These are phyloP conservation scores for Termitomyces titanicus DNA, from an alignment of 768 basidiomycete genomes.

Conservation along the genomic window DNA sequence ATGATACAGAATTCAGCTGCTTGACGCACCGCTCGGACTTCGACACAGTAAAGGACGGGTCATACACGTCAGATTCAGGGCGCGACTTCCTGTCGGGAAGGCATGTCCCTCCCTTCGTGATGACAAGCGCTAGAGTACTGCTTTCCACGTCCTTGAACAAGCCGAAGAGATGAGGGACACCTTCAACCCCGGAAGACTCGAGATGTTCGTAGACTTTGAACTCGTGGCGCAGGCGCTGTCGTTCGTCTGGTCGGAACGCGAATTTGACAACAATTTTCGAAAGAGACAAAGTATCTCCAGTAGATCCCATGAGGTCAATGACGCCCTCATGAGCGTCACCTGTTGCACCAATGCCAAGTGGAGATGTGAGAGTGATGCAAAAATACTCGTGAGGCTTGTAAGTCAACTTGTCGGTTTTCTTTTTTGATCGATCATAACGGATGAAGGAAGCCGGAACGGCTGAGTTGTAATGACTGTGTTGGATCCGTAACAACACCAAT, in stretches of 20 bases:
- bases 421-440: too few species aligned
- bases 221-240: slow-evolving; percentile 13
- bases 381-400: background rate
- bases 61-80: background rate
- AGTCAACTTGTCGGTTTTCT: background rate
- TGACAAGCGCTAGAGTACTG: slow-evolving; percentile 10
- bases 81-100: background rate
- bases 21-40: background rate
- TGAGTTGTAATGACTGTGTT: too few species aligned
- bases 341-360: background rate
- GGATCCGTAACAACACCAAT: too few species aligned
- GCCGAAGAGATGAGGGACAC: slow-evolving; percentile 9
- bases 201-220: slow-evolving; percentile 12
- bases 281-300: background rate
- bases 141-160: slow-evolving; percentile 15
- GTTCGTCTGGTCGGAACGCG: slow-evolving; percentile 4
- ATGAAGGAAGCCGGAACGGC: background rate
- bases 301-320: background rate
- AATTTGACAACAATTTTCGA: slow-evolving; percentile 11
- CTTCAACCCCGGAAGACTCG: background rate
- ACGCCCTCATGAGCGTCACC: background rate
- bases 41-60: background rate
- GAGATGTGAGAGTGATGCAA: background rate
- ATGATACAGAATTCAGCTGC: background rate
- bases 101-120: slow-evolving; percentile 7